Percentiles rank a stretch among this genome's conserved stretches.
Evolutionary conservation across 768 basidiomycete species (phyloP).

Genomic region (Leccinum barrowsii): DNA sequence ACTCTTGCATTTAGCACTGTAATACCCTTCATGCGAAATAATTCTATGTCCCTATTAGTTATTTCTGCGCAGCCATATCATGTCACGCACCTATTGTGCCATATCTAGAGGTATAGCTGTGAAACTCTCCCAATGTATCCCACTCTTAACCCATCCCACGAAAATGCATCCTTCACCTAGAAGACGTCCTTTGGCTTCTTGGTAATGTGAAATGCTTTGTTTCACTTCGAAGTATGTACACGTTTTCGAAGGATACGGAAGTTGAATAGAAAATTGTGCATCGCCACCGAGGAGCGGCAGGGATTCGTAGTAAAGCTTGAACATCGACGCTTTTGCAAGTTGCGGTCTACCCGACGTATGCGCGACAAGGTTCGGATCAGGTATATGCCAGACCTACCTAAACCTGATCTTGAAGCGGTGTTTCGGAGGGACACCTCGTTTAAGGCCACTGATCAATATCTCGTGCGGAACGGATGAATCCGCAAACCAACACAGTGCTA

Average conservation of each 20-base stretch:
- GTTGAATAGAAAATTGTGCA: slow-evolving; percentile 8
- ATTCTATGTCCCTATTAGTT: not conserved
- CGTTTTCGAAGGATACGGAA: slow-evolving; percentile 9
- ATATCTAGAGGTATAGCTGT: slow-evolving; percentile 10
- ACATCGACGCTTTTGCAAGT: slow-evolving; percentile 51
- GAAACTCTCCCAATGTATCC: slow-evolving; percentile 53
- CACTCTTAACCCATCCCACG: slow-evolving; percentile 60
- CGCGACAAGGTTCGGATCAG: not conserved
- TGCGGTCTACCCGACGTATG: slow-evolving; percentile 39
- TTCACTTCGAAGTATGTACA: slow-evolving; percentile 49
- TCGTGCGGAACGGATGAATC: slow-evolving; percentile 48
- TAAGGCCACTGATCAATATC: slow-evolving; percentile 75
- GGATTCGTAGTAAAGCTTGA: slow-evolving; percentile 41
- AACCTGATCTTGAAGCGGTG: slow-evolving; percentile 60
- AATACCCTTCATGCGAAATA: not conserved
- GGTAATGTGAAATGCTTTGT: slow-evolving; percentile 41
- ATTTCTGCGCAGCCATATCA: not conserved
- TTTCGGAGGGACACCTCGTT: slow-evolving; percentile 72
- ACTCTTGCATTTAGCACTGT: slow-evolving; percentile 2
- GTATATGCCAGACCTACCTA: slow-evolving; percentile 40
- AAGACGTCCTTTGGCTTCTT: slow-evolving; percentile 47
- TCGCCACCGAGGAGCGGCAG: slow-evolving; percentile 13
- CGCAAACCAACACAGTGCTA: slow-evolving; percentile 72
- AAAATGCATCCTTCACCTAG: slow-evolving; percentile 46
- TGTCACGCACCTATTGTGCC: not conserved